These are phyloP conservation scores for Ailanthus altissimus DNA, from an alignment of 345 rosid species.

Conservation along the genomic window DNA sequence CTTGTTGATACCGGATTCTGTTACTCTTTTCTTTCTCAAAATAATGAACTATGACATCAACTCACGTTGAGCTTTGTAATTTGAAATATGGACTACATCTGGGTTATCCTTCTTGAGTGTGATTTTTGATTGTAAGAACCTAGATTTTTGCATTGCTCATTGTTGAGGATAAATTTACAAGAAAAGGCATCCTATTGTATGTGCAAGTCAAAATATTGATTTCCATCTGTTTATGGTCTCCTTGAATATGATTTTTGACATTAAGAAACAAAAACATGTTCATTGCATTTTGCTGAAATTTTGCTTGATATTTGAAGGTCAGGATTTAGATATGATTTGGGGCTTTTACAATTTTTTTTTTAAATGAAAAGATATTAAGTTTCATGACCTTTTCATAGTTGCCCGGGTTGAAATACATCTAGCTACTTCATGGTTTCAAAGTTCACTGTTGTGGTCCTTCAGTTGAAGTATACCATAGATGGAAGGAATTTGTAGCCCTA, in stretches of 20 bases:
- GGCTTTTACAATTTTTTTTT: too few species aligned
- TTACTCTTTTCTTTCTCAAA: background rate
- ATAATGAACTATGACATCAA: background rate
- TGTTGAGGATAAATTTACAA: background rate
- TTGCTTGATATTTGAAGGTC: background rate
- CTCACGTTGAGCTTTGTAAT: background rate
- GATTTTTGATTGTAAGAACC: background rate
- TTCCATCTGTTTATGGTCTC: background rate
- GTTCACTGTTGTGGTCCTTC: background rate
- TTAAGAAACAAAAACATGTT: background rate
- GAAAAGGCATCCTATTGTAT: background rate
- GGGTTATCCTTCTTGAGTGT: background rate
- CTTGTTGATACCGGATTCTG: background rate
- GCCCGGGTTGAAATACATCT: background rate
- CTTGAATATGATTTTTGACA: background rate
- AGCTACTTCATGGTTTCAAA: background rate
- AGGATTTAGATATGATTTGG: too few species aligned
- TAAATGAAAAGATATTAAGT: background rate
- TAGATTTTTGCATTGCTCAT: background rate
- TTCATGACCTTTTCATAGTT: background rate
- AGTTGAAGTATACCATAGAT: background rate
- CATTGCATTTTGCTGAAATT: background rate
- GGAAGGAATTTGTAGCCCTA: background rate
- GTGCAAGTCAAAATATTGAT: background rate
- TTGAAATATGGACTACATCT: background rate